phyloP scores from a whole-genome alignment of 2,329 filamentous ascomycete genomes.

The Aspergillus sp. region DNA sequence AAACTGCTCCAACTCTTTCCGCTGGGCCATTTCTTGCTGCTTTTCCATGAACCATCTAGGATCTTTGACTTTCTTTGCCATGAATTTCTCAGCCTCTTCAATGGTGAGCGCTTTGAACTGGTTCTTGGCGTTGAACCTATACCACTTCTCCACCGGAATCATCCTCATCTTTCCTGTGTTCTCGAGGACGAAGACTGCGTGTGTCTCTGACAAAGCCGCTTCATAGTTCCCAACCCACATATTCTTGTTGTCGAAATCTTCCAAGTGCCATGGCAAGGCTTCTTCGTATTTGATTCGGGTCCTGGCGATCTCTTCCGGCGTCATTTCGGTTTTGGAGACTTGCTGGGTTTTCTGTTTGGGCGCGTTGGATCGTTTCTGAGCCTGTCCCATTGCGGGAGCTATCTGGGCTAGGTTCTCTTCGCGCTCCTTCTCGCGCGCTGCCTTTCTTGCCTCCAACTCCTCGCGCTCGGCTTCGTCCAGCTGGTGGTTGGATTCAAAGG shows the following conservation, averaged over 20 bases:
- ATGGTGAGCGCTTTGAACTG: constrained; percentile 74
- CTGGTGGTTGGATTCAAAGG: constrained; percentile 39
- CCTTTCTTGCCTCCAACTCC: constrained; percentile 57
- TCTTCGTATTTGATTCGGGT: constrained; percentile 79
- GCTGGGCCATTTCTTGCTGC: constrained; percentile 51
- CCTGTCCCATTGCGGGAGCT: constrained; percentile 70
- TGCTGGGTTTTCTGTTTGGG: constrained; percentile 80
- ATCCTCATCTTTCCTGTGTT: constrained; percentile 71
- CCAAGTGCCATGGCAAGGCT: constrained; percentile 91
- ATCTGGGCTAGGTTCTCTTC: constrained; percentile 90
- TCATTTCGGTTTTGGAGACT: constrained; percentile 77
- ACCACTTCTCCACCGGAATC: constrained; percentile 94
- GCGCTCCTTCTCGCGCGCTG: constrained; percentile 79
- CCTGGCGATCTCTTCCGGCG: constrained; percentile 66
- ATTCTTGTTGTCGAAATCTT: constrained; percentile 94
- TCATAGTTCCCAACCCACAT: constrained; percentile 92
- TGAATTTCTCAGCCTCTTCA: constrained; percentile 80
- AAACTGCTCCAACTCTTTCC: constrained; percentile 59
- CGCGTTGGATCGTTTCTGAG: constrained; percentile 65
- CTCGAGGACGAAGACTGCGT: constrained; percentile 76
- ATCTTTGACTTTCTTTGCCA: constrained; percentile 73
- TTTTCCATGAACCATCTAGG: constrained; percentile 76
- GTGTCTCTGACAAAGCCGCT: constrained; percentile 75
- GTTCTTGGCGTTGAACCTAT: constrained; percentile 57
- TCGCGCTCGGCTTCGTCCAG: constrained; percentile 66